These are phyloP conservation scores for Epichloe sibirici DNA, from an alignment of 2,329 filamentous ascomycete species.

Conservation along the genomic window DNA sequence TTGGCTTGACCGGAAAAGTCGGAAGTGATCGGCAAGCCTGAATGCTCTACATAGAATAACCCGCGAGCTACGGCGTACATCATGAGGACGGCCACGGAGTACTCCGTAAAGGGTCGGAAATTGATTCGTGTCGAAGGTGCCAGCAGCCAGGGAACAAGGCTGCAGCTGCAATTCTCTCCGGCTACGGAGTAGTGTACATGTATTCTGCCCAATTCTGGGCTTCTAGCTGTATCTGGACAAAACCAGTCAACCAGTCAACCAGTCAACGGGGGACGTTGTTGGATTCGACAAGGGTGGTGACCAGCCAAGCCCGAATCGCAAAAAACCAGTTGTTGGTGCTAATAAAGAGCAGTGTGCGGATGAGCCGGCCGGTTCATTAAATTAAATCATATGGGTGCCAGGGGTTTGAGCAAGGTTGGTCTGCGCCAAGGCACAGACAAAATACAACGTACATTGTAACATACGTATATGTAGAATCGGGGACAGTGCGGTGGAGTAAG, in stretches of 20 bases:
- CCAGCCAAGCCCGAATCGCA: too few relatives aligned
- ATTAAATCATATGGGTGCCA: background rate
- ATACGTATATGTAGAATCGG: background rate
- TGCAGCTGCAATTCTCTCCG: background rate
- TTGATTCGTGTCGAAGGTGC: background rate
- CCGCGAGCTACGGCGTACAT: background rate
- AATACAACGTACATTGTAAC: too few relatives aligned
- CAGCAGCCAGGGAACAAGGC: too few relatives aligned
- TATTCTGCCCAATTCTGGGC: background rate
- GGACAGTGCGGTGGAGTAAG: background rate
- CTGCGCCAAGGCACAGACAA: background rate
- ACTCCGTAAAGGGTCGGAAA: background rate
- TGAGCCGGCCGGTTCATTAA: background rate
- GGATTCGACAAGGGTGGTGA: too few relatives aligned
- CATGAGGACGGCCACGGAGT: background rate
- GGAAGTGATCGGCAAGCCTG: background rate
- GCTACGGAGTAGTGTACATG: background rate
- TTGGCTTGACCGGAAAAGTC: background rate
- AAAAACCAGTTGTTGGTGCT: too few relatives aligned
- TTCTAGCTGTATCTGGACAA: too few relatives aligned
- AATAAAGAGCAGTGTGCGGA: background rate
- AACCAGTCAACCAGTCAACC: too few relatives aligned
- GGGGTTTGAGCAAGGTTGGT: background rate
- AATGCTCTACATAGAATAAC: background rate
- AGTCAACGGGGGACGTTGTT: too few relatives aligned